Conservation (phyloP, 2,329 filamentous ascomycete species). For the Cladophialophora carrionii region DNA sequence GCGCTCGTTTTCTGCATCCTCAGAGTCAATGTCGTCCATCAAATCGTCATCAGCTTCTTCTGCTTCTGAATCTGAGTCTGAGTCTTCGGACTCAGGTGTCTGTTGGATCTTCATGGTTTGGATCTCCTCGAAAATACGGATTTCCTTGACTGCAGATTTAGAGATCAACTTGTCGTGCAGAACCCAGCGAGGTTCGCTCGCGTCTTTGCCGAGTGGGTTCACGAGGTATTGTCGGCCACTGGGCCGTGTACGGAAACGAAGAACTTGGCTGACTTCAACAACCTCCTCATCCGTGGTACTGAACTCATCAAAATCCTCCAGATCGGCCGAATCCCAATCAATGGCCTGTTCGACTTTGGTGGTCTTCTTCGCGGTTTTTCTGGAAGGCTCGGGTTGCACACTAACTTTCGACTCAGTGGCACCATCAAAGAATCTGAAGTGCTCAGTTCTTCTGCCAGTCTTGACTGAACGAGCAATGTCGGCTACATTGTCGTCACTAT, state of each 20-base stretch:
- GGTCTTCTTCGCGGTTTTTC: not conserved
- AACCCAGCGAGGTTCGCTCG: conserved; percentile 57
- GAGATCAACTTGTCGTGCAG: conserved; percentile 43
- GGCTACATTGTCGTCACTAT: conserved; percentile 32
- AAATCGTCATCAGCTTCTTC: conserved; percentile 41
- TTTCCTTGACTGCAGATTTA: conserved; percentile 38
- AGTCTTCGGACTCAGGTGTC: conserved; percentile 38
- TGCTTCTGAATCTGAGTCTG: conserved; percentile 41
- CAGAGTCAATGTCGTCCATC: conserved; percentile 47
- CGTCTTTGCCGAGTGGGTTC: conserved; percentile 50
- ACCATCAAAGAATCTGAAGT: conserved; percentile 39
- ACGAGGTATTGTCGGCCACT: conserved; percentile 57
- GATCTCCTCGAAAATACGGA: conserved; percentile 44
- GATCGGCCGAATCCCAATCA: conserved; percentile 51
- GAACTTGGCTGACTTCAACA: conserved; percentile 48
- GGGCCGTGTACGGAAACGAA: conserved; percentile 52
- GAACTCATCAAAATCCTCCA: conserved; percentile 54
- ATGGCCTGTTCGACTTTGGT: conserved; percentile 28
- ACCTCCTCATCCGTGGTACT: conserved; percentile 55
- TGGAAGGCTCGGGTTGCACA: conserved; percentile 36
- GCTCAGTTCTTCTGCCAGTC: conserved; percentile 41
- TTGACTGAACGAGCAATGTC: conserved; percentile 42
- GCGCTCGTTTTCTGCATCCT: conserved; percentile 45
- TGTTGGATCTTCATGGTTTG: conserved; percentile 38
- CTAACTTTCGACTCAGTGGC: conserved; percentile 50